Evolutionary conservation across 345 rosid genomes (phyloP).

Genomic region (Raphanus sativus): DNA sequence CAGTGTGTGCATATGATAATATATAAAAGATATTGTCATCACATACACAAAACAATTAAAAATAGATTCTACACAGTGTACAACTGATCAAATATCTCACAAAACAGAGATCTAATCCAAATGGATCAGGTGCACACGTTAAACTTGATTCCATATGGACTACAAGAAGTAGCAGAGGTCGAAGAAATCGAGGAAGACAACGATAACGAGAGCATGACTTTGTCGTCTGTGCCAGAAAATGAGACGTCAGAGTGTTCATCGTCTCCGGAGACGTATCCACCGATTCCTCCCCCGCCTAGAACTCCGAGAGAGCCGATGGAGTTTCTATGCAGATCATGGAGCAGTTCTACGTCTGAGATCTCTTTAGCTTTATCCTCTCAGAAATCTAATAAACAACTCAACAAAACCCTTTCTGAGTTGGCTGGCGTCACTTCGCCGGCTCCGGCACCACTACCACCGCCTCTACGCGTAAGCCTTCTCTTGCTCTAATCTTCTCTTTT

Average conservation of each 20-base stretch:
- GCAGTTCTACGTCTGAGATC: slow-evolving; percentile 83
- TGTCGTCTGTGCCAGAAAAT: slow-evolving; percentile 12
- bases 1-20: slow-evolving; percentile 16
- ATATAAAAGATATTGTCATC: slow-evolving; percentile 11
- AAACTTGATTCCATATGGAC: slow-evolving; percentile 21
- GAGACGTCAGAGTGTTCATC: slow-evolving; percentile 24
- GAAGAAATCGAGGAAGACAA: slow-evolving; percentile 27
- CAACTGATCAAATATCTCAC: slow-evolving; percentile 9
- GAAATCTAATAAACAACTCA: slow-evolving; percentile 24
- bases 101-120: background rate
- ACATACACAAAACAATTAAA: slow-evolving; percentile 1
- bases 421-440: background rate
- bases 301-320: slow-evolving; percentile 96
- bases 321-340: slow-evolving; percentile 94
- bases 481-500: background rate
- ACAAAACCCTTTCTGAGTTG: slow-evolving; percentile 13
- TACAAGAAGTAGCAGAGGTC: slow-evolving; percentile 35
- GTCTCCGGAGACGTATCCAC: slow-evolving; percentile 27
- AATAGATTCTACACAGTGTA: background rate
- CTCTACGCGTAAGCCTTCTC: slow-evolving; percentile 25
- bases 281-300: slow-evolving; percentile 48
- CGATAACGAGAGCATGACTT: slow-evolving; percentile 22
- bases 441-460: slow-evolving; percentile 11
- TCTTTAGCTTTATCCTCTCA: slow-evolving; percentile 68
- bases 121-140: slow-evolving; percentile 32